These are phyloP conservation scores for Vitis hybrid DNA, from an alignment of 177 flowering plant species.

Conservation along the genomic window DNA sequence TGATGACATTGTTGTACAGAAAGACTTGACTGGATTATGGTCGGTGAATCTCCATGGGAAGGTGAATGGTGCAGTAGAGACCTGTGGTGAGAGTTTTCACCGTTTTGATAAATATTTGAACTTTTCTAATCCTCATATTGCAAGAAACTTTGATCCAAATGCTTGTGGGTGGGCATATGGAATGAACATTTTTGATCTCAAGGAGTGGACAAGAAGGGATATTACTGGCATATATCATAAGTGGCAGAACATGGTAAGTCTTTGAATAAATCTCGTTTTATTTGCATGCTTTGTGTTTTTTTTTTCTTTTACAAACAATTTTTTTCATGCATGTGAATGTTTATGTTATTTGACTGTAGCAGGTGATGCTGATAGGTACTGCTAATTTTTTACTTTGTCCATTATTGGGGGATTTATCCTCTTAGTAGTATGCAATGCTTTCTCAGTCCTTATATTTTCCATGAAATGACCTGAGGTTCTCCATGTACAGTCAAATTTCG, in stretches of 20 bases:
- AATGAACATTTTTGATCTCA: slow-evolving; percentile 93
- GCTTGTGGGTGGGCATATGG: slow-evolving; percentile 99
- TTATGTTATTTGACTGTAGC: neutral
- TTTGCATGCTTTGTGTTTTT: neutral
- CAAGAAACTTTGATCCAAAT: slow-evolving; percentile 85
- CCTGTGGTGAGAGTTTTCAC: slow-evolving; percentile 98
- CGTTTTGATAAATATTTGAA: slow-evolving; percentile 96
- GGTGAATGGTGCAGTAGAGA: slow-evolving; percentile 98
- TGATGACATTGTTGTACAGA: slow-evolving; percentile 99
- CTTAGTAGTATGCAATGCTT: no score
- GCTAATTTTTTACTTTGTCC: no score
- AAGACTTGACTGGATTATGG: slow-evolving; percentile 90
- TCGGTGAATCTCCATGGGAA: slow-evolving; percentile 84
- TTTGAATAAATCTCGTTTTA: neutral
- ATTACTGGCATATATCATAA: slow-evolving; percentile 97
- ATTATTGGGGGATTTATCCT: no score
- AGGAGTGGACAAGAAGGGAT: slow-evolving; percentile 93
- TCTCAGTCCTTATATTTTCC: no score
- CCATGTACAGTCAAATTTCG: no score
- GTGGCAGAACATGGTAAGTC: slow-evolving; percentile 94
- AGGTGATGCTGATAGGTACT: no score
- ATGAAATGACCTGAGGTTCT: no score
- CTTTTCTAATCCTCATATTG: slow-evolving; percentile 86
- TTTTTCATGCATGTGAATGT: neutral
- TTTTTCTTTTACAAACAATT: neutral